Evolutionary conservation across 306 rosid genomes (phyloP).

Genomic region (Astragalus membranaceus): DNA sequence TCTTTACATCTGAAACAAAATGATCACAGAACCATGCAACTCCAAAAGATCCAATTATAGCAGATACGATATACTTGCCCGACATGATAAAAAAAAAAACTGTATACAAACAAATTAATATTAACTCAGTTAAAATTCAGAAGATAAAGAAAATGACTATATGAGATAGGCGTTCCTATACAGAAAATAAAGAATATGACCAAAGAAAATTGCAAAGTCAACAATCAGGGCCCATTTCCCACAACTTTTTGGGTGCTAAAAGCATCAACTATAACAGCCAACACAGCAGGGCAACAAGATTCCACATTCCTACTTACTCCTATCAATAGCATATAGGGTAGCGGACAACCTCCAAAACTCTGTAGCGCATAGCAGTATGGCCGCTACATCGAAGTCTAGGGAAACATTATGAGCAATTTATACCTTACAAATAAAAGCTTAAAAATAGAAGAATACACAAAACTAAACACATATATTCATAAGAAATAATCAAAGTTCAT

Average conservation of each 20-base stretch:
- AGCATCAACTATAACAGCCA: not conserved
- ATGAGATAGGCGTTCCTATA: not conserved
- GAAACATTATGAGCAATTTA: too few relatives aligned
- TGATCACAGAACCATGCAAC: constrained; percentile 44
- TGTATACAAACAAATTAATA: constrained; percentile 1
- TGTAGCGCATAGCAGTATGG: too few relatives aligned
- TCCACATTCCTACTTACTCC: not conserved
- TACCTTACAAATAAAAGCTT: too few relatives aligned
- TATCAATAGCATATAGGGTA: too few relatives aligned
- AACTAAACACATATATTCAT: too few relatives aligned
- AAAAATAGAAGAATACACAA: too few relatives aligned
- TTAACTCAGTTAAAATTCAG: not conserved
- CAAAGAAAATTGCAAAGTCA: not conserved
- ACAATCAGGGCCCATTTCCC: not conserved
- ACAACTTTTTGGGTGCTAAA: not conserved
- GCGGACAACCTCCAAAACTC: too few relatives aligned
- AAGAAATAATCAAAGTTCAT: too few relatives aligned
- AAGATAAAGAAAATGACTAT: not conserved
- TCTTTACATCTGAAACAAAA: constrained; percentile 50
- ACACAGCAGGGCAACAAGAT: not conserved
- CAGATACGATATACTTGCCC: constrained; percentile 39
- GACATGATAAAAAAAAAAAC: constrained; percentile 45
- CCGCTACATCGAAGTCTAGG: too few relatives aligned
- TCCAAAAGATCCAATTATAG: constrained; percentile 43
- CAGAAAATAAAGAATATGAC: not conserved